Conservation (phyloP, 306 rosid genomes). For the Cyclanthera cordifolia region DNA sequence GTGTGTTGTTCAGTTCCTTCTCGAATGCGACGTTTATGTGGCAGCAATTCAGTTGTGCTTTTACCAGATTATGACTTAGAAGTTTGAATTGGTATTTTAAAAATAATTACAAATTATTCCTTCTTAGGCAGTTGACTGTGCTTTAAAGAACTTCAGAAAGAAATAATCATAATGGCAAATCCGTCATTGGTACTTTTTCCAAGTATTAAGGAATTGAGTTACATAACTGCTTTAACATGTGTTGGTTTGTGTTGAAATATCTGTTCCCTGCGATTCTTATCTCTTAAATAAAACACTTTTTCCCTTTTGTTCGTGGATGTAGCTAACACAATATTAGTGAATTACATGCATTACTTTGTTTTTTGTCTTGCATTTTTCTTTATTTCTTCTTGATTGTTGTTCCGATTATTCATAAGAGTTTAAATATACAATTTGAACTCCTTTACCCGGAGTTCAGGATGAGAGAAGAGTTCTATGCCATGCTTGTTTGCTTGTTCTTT, state of each 20-base stretch:
- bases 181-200: background rate
- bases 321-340: no score
- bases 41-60: background rate
- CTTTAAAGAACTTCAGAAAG: background rate
- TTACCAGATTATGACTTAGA: background rate
- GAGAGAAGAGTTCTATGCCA: background rate
- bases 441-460: background rate
- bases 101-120: background rate
- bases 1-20: background rate
- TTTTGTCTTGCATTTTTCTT: no score
- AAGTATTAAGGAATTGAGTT: background rate
- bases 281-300: no score
- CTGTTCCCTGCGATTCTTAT: no score
- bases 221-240: background rate
- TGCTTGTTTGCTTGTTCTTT: background rate
- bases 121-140: background rate
- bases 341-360: no score
- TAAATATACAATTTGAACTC: background rate
- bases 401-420: no score
- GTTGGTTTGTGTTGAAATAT: no score
- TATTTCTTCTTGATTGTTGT: no score
- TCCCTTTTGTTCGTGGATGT: no score
- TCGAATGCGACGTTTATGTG: background rate
- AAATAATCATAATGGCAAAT: background rate
- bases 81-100: background rate